Conservation (phyloP, 345 rosid genomes). For the Eucalyptus marginata region DNA sequence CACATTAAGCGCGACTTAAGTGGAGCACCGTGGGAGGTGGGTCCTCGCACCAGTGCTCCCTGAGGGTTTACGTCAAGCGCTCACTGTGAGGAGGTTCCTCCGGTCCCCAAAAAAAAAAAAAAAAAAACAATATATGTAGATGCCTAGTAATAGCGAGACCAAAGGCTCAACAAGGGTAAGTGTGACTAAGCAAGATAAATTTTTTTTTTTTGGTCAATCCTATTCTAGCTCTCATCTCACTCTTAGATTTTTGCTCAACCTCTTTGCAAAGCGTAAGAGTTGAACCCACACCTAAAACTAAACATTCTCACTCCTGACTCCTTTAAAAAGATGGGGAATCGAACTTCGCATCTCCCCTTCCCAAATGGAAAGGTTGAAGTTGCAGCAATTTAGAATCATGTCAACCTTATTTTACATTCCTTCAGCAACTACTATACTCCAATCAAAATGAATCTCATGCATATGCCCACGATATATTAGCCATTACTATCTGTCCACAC, state of each 20-base stretch:
- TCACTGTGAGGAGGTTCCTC: too few species aligned
- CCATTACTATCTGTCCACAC: not conserved
- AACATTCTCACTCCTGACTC: too few species aligned
- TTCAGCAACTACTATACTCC: not conserved
- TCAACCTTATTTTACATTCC: not conserved
- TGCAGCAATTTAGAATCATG: constrained; percentile 16
- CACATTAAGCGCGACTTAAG: too few species aligned
- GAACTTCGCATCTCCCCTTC: rapidly evolving
- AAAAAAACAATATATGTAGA: too few species aligned
- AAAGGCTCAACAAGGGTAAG: not conserved
- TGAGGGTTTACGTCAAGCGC: too few species aligned
- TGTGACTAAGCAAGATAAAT: not conserved
- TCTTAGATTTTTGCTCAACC: rapidly evolving
- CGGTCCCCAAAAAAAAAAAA: too few species aligned
- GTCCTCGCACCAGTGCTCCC: too few species aligned
- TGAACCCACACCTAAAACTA: too few species aligned
- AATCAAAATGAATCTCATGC: not conserved
- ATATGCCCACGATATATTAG: not conserved
- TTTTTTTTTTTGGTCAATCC: not conserved
- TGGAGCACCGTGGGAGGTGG: too few species aligned
- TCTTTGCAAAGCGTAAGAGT: too few species aligned
- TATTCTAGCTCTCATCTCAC: rapidly evolving
- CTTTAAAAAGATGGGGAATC: rapidly evolving
- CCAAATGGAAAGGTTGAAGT: constrained; percentile 47
- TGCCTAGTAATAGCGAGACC: not conserved